phyloP scores from a whole-genome alignment of 805 yeast genomes.

The Wickerhamiella siamensis region DNA sequence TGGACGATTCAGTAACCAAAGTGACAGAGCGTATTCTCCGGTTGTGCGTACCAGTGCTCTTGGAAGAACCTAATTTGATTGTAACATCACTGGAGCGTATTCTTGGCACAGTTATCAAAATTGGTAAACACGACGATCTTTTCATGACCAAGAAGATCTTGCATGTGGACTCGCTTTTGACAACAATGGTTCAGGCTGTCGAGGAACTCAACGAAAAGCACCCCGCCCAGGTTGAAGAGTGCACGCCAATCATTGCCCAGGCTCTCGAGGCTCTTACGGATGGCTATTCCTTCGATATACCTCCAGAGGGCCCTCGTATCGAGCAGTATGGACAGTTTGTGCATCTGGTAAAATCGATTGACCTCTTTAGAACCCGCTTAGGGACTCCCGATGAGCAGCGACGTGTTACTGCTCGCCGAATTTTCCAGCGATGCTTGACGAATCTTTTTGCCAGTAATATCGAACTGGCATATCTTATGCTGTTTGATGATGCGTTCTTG shows the following conservation, averaged over 20 bases:
- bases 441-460: slow-evolving; percentile 2
- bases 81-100: not conserved
- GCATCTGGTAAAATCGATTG: not conserved
- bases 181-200: not conserved
- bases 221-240: not conserved
- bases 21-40: not conserved
- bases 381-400: not conserved
- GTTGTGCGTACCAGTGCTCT: not conserved
- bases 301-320: not conserved
- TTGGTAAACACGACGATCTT: not conserved
- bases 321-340: not conserved
- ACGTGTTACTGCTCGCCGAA: not conserved
- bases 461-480: slow-evolving; percentile 4
- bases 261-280: not conserved
- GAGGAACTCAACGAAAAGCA: not conserved
- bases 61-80: not conserved
- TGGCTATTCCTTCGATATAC: not conserved
- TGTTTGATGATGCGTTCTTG: slow-evolving; percentile 1
- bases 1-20: not conserved
- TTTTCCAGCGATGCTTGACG: not conserved
- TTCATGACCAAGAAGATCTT: not conserved
- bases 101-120: not conserved
- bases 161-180: not conserved
- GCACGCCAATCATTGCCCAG: not conserved
- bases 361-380: not conserved